Base-by-base conservation (phyloP, 169 alveolate species). In the Eimeria necatrix region DNA sequence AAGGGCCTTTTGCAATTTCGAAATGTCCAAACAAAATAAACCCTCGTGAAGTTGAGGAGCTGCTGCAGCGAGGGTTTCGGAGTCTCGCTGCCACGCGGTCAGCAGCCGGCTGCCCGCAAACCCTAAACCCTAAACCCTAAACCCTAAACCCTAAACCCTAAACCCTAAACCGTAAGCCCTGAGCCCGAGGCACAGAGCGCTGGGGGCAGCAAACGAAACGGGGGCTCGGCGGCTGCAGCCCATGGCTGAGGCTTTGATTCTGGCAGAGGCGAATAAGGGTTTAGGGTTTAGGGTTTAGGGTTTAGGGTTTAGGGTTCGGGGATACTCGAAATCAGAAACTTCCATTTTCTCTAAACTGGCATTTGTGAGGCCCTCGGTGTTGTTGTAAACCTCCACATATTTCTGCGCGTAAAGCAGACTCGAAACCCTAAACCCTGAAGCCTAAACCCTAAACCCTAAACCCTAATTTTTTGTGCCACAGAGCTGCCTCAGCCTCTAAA, bases 11-110 rank as follows among this genome's bases (percentile, higher is more conserved):
- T 91, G 96, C 89, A 94, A 41, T 49, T 87, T 91, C 64, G 85
- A 93, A 60, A 92, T 81, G 48, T 96, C 97, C 80, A 96, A 91
- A n/a, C 95, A 93, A 88, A 96, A 96, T 41, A 94, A 83, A 52
- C 97, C 97, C 60, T 91, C 73, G 46, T 87, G 94, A 20, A 73
- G 26, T 83, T 48, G 81, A 41, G 83, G 70, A 1, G 60, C 61
- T 51, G 51, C 22, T 18, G 84, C 60, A 4, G 84, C 32, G 9
- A 83, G 52, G 68, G 41, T 91, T 3, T 78, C 89, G 12, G 80
- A 59, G 14, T 86, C 80, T 48, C 60, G 61, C 24, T 46, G 93
- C 83, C 80, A 86, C 18, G 22, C 22, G 16, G 83, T n/a, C 52
- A 86, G 81, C 4, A 83, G 32, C 32, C 51, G 64, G 93, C 93